Evolutionary conservation across 495 filamentous ascomycete species (phyloP).

Genomic region (Aspergillus bridgeri): DNA sequence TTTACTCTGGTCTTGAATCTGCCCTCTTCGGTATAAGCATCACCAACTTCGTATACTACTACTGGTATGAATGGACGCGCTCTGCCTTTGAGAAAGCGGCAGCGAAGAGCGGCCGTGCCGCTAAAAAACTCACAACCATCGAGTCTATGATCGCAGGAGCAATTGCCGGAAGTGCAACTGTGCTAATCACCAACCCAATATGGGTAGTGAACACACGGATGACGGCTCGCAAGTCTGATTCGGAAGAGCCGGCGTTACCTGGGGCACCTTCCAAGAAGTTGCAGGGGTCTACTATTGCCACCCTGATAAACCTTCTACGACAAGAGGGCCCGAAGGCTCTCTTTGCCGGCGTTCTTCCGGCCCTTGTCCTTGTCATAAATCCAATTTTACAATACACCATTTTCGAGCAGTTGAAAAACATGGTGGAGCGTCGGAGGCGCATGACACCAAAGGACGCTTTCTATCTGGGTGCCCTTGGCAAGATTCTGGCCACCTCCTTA

Average conservation of each 20-base stretch:
- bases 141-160: slow-evolving; percentile 94
- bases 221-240: slow-evolving; percentile 74
- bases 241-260: slow-evolving; percentile 51
- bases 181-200: slow-evolving; percentile 94
- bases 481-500: slow-evolving; percentile 86
- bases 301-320: slow-evolving; percentile 68
- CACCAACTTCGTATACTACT: slow-evolving; percentile 99
- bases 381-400: slow-evolving; percentile 98
- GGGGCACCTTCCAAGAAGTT: slow-evolving; percentile 41
- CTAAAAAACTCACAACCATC: slow-evolving; percentile 78
- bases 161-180: slow-evolving; percentile 90
- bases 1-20: slow-evolving; percentile 85
- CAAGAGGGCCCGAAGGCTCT: slow-evolving; percentile 80
- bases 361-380: slow-evolving; percentile 91
- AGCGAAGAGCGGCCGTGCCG: slow-evolving; percentile 65
- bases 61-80: slow-evolving; percentile 99
- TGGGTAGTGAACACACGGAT: slow-evolving; percentile 99
- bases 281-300: slow-evolving; percentile 70
- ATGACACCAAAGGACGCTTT: slow-evolving; percentile 86
- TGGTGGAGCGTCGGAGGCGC: slow-evolving; percentile 59
- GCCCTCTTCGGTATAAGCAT: slow-evolving; percentile 96
- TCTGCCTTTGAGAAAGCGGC: slow-evolving; percentile 83
- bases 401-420: slow-evolving; percentile 93
- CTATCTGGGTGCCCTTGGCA: slow-evolving; percentile 86
- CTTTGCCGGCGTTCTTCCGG: slow-evolving; percentile 89